Base-by-base conservation (phyloP, 2,329 filamentous ascomycete genomes). In the Stachybotrys echinatus region DNA sequence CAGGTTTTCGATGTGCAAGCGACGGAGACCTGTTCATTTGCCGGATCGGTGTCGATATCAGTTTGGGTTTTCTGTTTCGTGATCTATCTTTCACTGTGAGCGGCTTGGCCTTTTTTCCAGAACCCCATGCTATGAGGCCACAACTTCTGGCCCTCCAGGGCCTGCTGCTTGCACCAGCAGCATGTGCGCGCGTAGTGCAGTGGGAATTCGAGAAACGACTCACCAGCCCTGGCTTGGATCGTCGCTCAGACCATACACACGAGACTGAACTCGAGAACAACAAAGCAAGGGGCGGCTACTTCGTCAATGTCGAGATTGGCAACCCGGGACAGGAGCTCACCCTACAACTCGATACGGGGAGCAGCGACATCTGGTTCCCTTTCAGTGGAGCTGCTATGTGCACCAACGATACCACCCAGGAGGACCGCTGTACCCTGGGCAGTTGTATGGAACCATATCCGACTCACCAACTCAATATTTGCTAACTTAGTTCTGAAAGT, bases 301-400 rank as follows among this genome's bases (percentile, higher is more conserved):
- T 82, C 58, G 74, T 77, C 18, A 75, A 75, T 20, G 76, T 83
- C 52, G 65, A 69, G 22, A 61, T 86, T 21, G 83, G 83, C 18
- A 83, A 76, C 6, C 82, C 83, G 0, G 64, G 67, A 12, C 83
- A 86, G 59, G 64, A 74, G 4, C 52, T 86, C 39, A 76, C 73
- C 2, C 65, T 86, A 48, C 80, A 84, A 61, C 71, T 86, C 42
- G 83, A 86, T 64, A 86, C 83, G 1, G 83, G 82, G 40, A 84
- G 80, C 58, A 84, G 80, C 53, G 83, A 87, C 65, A 75, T 82
- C 20, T 86, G 83, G 83, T 74, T 85, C 38, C 74, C 76, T 14
- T 64, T 65, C 42, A 63, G 58, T 51, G 45, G 49, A 5, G 65
- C 74, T 2, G 53, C 52, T 31, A 68, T 75, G 12, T 81, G 77